These are phyloP conservation scores for Viola odorata DNA, from an alignment of 345 rosid species.

Conservation along the genomic window DNA sequence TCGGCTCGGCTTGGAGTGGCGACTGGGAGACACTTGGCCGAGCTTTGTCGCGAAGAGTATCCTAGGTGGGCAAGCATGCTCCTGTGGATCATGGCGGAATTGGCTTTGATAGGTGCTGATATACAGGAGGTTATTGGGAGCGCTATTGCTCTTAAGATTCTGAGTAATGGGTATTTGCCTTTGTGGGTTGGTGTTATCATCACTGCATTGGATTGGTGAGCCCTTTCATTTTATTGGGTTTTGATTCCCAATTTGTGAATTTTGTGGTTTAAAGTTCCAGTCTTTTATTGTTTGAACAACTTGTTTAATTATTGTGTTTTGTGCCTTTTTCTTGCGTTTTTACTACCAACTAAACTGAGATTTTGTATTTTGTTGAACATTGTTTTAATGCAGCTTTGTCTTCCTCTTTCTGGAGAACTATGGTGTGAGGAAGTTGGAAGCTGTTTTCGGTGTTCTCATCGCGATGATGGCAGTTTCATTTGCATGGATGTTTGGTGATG, in stretches of 20 bases:
- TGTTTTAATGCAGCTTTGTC: constrained; percentile 56
- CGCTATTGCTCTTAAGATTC: constrained; percentile 80
- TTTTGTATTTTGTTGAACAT: neutral
- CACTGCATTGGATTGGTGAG: constrained; percentile 84
- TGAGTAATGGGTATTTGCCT: constrained; percentile 74
- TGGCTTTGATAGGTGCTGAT: constrained; percentile 90
- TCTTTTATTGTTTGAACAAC: neutral
- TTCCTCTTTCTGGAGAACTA: constrained; percentile 89
- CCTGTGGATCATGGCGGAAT: constrained; percentile 88
- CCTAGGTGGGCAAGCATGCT: constrained; percentile 73
- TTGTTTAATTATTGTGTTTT: neutral
- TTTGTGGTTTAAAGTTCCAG: neutral
- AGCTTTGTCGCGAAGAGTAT: constrained; percentile 85
- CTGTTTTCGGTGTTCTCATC: constrained; percentile 74
- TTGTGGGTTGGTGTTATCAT: constrained; percentile 87
- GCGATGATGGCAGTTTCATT: constrained; percentile 80
- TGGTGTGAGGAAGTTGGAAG: constrained; percentile 90
- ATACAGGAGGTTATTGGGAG: constrained; percentile 95
- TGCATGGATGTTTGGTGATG: constrained; percentile 94
- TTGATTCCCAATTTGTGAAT: neutral
- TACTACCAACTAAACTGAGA: neutral
- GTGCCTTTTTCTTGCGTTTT: neutral
- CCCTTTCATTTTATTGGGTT: neutral
- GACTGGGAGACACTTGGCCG: constrained; percentile 87
- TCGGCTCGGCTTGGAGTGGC: constrained; percentile 91